Base-by-base conservation (phyloP, 805 yeast species). In the Wickerhamiella cacticola region DNA sequence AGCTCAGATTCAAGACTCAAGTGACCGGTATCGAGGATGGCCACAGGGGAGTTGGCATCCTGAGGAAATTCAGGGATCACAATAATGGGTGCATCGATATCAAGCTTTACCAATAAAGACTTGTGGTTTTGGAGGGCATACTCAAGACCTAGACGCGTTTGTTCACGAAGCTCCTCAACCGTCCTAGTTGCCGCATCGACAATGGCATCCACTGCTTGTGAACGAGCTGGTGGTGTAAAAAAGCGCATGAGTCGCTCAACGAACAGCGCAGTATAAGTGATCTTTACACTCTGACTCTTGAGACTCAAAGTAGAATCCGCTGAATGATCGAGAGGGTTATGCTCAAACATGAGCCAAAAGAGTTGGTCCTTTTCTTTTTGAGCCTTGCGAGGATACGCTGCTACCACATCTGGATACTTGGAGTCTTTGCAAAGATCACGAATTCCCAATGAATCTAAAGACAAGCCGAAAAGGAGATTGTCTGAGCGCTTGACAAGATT, bases 141-240 rank as follows among this genome's bases (percentile, higher is more conserved):
- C 64, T 89, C 94, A 18, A 92, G 71, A 0, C 97, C 97, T 52
- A 92, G 73, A 57, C 96, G 71, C 0, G 97, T 92, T 60, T 87
- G 95, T 22, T 79, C 71, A 0, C 96, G 80, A 53, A 92, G 69
- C 1, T 94, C 96, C 58, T 87, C 96, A 50, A 92, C 82, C 0
- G 96, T 88, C 0, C 88, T 84, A 52, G 88, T 95, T 0, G 99
- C 98, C 1, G 96, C 97, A 62, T 77, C 80, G 76, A 92, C 76
- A 22, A 94, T 76, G 8, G 92, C 92, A 31, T 87, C 89, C 19
- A 92, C 78, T 0, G 96, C 87, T 58, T 88, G 95, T 48, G 79
- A 69, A 56, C 88, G 94, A 23, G 78, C 78, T 18, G 96, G 95
- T 1, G 96, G 95, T 42, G 74, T 78, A 69, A 92, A 92, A 58